Evolutionary conservation across 2,329 filamentous ascomycete species (phyloP), one percentile per base, ranked within the genome.

Genomic region (Cytospora chrysosperma): DNA sequence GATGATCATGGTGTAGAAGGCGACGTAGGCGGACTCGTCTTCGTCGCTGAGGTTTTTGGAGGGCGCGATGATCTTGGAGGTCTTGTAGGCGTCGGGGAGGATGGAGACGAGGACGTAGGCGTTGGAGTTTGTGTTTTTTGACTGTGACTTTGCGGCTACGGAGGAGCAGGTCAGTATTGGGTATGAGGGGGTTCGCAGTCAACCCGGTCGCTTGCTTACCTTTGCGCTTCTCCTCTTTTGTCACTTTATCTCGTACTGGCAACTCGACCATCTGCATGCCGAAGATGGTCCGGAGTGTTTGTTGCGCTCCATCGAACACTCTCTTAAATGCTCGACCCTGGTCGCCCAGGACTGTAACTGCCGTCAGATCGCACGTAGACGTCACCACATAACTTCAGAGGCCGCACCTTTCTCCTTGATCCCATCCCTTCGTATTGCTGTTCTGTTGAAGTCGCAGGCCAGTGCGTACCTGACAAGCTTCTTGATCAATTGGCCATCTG

Each of bases 181-280:
- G 17, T 15, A 27, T 19, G n/a, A 10, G 15, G 53, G 6, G 15
- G 43, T 17, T 15, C 15, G 43, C n/a, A 32, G 26, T 15, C n/a
- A 30, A 30, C 28, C 9, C 26, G 34, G 24, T 58, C 49, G 19
- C 65, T 43, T 60, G 72, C 78, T 65, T 77, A 88, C 89, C 90
- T 81, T 90, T 88, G 70, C 92, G 86, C 72, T 85, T 85, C 67
- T 96, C 91, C 64, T 87, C 87, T 37, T 97, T 77, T 0, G 92
- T 92, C 56, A 91, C 83, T 75, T 93, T 96, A 71, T 97, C 94
- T 71, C 85, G 85, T 1, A 84, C 81, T 0, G 95, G 93, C 56
- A 98, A 81, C 76, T 97, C 93, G 4, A 86, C 82, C 82, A 99
- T 85, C 74, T 93, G 85, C 93, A 98, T 97, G n/a, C 95, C 95